phyloP scores from a whole-genome alignment of 2,329 filamentous ascomycete genomes.

The Hypoxylon sp. region DNA sequence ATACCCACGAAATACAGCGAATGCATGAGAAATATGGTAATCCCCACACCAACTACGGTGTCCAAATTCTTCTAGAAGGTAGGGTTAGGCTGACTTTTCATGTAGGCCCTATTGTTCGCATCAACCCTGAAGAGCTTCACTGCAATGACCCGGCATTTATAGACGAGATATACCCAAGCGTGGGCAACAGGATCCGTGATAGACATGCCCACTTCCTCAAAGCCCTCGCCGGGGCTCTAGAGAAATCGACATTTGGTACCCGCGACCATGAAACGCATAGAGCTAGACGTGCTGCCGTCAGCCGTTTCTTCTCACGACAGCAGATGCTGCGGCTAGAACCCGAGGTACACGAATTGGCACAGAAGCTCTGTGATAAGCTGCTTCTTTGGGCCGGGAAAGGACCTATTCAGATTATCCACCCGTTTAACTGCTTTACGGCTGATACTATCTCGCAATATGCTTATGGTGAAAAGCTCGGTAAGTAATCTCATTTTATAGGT shows the following conservation, averaged over 20 bases:
- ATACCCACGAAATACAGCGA: conserved; percentile 13
- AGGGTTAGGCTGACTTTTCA: background rate
- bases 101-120: conserved; percentile 34
- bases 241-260: background rate
- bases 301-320: conserved; percentile 50
- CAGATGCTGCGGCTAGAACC: conserved; percentile 53
- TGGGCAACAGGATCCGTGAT: conserved; percentile 21
- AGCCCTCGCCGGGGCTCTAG: conserved; percentile 1
- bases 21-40: conserved; percentile 10
- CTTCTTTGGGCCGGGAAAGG: conserved; percentile 53
- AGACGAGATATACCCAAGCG: conserved; percentile 57
- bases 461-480: conserved; percentile 47
- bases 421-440: conserved; percentile 42
- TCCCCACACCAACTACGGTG: background rate
- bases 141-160: conserved; percentile 53
- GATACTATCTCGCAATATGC: conserved; percentile 49
- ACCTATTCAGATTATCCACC: conserved; percentile 39
- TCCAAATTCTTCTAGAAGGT: background rate
- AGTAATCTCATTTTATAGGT: background rate
- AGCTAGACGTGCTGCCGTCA: conserved; percentile 45
- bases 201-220: conserved; percentile 6
- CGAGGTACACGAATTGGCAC: conserved; percentile 41
- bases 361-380: conserved; percentile 51
- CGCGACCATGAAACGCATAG: conserved; percentile 50
- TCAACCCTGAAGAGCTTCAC: conserved; percentile 48